Percentiles rank a stretch among this genome's conserved stretches.
Conservation (phyloP, 2,329 filamentous ascomycete species). For the Phyllosticta citribraziliensis region DNA sequence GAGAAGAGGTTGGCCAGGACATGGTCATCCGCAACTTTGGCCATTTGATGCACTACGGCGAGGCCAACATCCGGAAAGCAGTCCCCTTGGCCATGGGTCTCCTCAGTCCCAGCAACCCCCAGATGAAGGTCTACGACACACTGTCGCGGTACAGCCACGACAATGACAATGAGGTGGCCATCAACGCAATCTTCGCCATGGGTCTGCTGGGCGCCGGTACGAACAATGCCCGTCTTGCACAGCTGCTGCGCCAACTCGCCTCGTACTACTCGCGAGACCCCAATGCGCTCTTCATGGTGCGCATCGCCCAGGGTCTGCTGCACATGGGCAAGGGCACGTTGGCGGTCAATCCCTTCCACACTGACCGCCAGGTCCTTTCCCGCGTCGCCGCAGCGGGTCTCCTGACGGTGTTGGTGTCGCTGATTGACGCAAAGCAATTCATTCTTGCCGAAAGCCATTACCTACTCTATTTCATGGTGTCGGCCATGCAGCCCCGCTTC, state of each 20-base stretch:
- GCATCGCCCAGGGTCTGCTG: slow-evolving; percentile 90
- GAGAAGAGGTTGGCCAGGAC: slow-evolving; percentile 94
- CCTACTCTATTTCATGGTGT: slow-evolving; percentile 92
- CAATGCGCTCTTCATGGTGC: slow-evolving; percentile 96
- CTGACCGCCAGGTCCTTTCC: slow-evolving; percentile 90
- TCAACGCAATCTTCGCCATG: slow-evolving; percentile 99
- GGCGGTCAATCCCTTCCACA: slow-evolving; percentile 97
- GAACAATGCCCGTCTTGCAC: slow-evolving; percentile 93
- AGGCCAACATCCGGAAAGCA: slow-evolving; percentile 91
- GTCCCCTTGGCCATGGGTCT: slow-evolving; percentile 95
- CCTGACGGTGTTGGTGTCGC: slow-evolving; percentile 78
- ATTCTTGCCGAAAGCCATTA: slow-evolving; percentile 69
- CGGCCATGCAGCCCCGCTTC: slow-evolving; percentile 94
- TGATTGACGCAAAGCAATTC: slow-evolving; percentile 92
- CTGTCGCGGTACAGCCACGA: slow-evolving; percentile 96
- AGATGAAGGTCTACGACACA: slow-evolving; percentile 99
- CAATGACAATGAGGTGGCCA: slow-evolving; percentile 94
- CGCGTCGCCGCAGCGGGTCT: slow-evolving; percentile 83
- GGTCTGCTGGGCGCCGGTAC: slow-evolving; percentile 92
- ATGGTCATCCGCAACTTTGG: slow-evolving; percentile 98
- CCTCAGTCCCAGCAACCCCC: slow-evolving; percentile 93
- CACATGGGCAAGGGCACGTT: slow-evolving; percentile 99
- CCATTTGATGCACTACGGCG: slow-evolving; percentile 98
- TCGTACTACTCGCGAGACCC: slow-evolving; percentile 98
- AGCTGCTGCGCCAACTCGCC: slow-evolving; percentile 85